Base-by-base conservation (phyloP, 768 basidiomycete species). In the Termitomyces sp. region DNA sequence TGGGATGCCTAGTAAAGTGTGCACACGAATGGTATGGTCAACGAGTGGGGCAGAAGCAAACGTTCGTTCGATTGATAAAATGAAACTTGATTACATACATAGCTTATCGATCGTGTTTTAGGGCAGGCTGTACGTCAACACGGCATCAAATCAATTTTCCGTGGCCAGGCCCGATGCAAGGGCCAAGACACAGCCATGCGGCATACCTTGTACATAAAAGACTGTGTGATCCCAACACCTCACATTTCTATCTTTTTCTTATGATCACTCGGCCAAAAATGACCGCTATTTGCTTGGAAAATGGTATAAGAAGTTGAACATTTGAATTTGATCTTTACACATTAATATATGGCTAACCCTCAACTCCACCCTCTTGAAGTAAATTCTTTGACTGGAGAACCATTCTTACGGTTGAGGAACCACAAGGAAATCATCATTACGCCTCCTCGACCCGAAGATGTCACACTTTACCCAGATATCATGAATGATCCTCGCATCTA, bases 401-500 rank as follows among this genome's bases (percentile, higher is more conserved):
- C 69, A 5, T 86, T 81, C 66, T 73, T 87, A 15, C 79, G 77
- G 11, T 73, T 88, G 20, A 63, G 59, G 54, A 59, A 69, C 33
- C 82, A 82, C 36, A 71, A 75, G 52, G 74, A 81, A 54, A 80
- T 86, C 58, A 78, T 87, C 52, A 56, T 87, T 35, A 87, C 85
- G 7, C 79, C 85, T 16, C 81, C 81, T 16, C 80, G 85, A 38
- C 49, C 12, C 65, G 72, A 25, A 49, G 61, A 60, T 54, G 52
- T 56, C 5, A 39, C n/a, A 20, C 55, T 56, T 9, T 54, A 74
- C n/a, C 57, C 73, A 7, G 58, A 70, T 0, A 61, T 73, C 54
- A 60, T 86, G 60, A 85, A 84, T 56, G 81, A 88, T 57, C 66
- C 68, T 32, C 63, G 69, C 5, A 71, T 89, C 7, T 76, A 72